Evolutionary conservation across 2,329 filamentous ascomycete genomes (phyloP), one percentile per base, ranked within the genome.

Genomic region (Chlorencoelia australis): DNA sequence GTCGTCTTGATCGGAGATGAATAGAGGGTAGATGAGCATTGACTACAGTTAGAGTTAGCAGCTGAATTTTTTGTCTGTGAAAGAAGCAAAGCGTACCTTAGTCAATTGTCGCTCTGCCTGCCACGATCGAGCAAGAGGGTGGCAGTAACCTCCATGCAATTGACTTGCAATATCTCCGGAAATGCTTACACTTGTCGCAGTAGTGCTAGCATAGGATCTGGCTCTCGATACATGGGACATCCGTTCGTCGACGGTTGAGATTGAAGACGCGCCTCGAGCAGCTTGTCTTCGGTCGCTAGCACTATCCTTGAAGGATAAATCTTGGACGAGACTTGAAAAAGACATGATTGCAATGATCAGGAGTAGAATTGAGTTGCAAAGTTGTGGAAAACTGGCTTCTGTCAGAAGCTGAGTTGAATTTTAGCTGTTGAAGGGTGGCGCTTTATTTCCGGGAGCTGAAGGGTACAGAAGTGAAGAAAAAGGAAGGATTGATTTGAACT

Each of bases 11-110:
- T 98, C 91, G 53, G 91, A 94, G 47, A 98, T 76, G 67, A 98
- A 98, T 48, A 98, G 73, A 9, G 91, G 91, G 64, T 93, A 96
- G 55, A 98, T 95, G 54, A 98, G 80, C 91, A 96, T 96, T 24
- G 88, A 91, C 86, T 94, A 53, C 3, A 13, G 24, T 9, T 13
- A 10, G 10, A 20, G 30, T 50, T 19, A 50, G 43, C 32, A 41
- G 22, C 16, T 43, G 32, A 28, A 20, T 21, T 17, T 24, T 30
- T 33, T 36, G 7, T 24, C 21, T 20, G 19, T 22, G 16, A 29
- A 18, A 15, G 15, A 28, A 17, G 11, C 16, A 30, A 18, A 17
- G 35, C 67, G 39, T 49, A 84, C 83, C 76, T 89, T 89, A 44
- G 84, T 89, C 58, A 91, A 68, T 63, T 89, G 83, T 48, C 82